Evolutionary conservation across 148 eudicot genomes (phyloP), one percentile per base, ranked within the genome.

Genomic region (Rhododendron simsii): DNA sequence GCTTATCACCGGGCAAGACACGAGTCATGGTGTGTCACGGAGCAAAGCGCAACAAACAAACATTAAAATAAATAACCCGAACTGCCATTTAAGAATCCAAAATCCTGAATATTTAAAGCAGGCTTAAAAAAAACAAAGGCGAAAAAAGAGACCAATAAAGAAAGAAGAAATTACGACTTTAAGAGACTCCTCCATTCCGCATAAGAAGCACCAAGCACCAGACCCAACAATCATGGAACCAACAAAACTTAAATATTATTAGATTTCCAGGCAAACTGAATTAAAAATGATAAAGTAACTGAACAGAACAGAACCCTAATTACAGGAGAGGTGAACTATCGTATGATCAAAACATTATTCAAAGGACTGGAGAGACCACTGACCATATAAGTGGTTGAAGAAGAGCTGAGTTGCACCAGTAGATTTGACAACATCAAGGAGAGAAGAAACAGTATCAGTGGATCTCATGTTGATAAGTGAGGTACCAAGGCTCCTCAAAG

Each of bases 301-400:
- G 23, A 47, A 67, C 57, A 65, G 44, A 26, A 83, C 55, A 15
- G 47, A 16, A 7, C 21, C 35, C 26, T 23, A 83, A 73, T 48
- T 23, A 14, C 41, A 39, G 48, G 80, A 20, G 51, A 26, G 86
- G 39, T 69, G 61, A 82, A 80, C 15, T 63, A 74, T 77, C 16
- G 3, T 16, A 59, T 18, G 47, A 83, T 83, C 39, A 78, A 61
- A 30, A 69, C n/a, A 12, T 45, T 51, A 85, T 10, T 48, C 18
- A 84, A 10, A 23, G 21, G 10, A 20, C 37, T 35, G 14, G 30
- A 51, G 35, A 88, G 41, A 88, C 90, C 73, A 63, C 69, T 23
- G 71, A 95, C 99, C 99, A 89, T 95, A 97, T 87, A 97, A 90
- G 86, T 95, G 96, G 89, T 95, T 97, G 91, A 97, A 95, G 86